Conservation (phyloP, 2,329 filamentous ascomycete genomes). For the Xylariaceae sp. region DNA sequence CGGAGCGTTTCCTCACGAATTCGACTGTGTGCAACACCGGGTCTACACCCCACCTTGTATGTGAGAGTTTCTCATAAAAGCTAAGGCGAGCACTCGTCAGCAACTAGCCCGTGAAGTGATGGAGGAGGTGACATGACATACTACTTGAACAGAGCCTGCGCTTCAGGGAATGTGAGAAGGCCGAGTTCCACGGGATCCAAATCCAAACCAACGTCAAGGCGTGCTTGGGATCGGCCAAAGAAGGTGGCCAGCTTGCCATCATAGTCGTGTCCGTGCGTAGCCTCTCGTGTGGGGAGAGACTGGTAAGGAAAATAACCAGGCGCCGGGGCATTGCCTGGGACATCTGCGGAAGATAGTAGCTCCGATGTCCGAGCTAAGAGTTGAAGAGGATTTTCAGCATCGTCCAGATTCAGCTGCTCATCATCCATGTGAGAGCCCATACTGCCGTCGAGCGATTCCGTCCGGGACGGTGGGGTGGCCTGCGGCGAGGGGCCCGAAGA, state of each 20-base stretch:
- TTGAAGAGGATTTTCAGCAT: conserved; percentile 70
- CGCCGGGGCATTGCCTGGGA: conserved; percentile 13
- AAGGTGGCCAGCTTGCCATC: conserved; percentile 55
- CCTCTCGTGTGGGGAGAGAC: conserved; percentile 25
- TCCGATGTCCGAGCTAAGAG: conserved; percentile 68
- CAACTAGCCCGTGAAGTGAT: conserved; percentile 4
- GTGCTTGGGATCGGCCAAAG: conserved; percentile 60
- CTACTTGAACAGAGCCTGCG: conserved; percentile 59
- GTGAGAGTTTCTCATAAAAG: conserved; percentile 64
- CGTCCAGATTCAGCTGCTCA: conserved; percentile 49
- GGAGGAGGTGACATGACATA: conserved; percentile 36
- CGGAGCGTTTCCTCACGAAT: conserved; percentile 62
- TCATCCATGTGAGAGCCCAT: conserved; percentile 35
- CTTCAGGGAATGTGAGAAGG: conserved; percentile 60
- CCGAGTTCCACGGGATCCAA: conserved; percentile 66
- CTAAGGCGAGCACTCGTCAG: conserved; percentile 49
- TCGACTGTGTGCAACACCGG: conserved; percentile 58
- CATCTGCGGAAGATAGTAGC: conserved; percentile 39
- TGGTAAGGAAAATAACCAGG: conserved; percentile 18
- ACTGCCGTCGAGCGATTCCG: conserved; percentile 24
- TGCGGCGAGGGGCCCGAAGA: conserved; percentile 26
- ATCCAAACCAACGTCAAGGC: conserved; percentile 57
- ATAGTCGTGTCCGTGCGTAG: conserved; percentile 35
- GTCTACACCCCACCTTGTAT: conserved; percentile 70
- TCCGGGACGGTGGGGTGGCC: conserved; percentile 27